Conservation (phyloP, 1,139 yeast species). For the Blastobotrys niveus region DNA sequence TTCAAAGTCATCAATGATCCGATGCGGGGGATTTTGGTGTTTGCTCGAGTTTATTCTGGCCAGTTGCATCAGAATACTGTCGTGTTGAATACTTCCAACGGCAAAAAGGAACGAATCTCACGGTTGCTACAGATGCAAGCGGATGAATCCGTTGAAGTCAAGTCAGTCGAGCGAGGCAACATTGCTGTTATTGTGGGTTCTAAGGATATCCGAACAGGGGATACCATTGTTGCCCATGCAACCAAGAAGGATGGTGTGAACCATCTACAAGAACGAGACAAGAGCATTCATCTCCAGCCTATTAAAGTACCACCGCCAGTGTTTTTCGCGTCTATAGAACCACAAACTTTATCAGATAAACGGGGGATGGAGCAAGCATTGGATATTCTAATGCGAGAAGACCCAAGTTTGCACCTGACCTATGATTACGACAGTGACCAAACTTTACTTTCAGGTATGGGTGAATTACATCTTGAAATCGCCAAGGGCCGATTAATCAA, state of each 20-base stretch:
- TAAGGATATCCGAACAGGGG: constrained; percentile 82
- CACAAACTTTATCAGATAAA: constrained; percentile 75
- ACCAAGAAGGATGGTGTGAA: constrained; percentile 46
- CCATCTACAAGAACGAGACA: constrained; percentile 33
- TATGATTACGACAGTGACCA: constrained; percentile 87
- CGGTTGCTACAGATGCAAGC: constrained; percentile 84
- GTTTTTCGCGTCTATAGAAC: constrained; percentile 80
- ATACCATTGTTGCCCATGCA: constrained; percentile 62
- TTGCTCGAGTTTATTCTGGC: constrained; percentile 85
- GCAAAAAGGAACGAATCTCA: constrained; percentile 58
- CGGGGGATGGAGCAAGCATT: constrained; percentile 64
- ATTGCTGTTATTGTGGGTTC: constrained; percentile 84
- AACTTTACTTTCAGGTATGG: constrained; percentile 88
- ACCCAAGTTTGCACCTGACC: constrained; percentile 62
- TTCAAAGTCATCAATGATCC: constrained; percentile 88
- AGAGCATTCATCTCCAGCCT: constrained; percentile 55
- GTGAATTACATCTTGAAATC: constrained; percentile 87
- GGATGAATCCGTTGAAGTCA: constrained; percentile 69
- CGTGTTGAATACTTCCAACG: constrained; percentile 64
- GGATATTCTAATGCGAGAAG: constrained; percentile 65
- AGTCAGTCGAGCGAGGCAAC: constrained; percentile 61
- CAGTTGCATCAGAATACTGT: constrained; percentile 54
- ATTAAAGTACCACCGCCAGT: constrained; percentile 89
- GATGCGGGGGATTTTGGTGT: constrained; percentile 71
- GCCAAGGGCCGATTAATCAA: constrained; percentile 69